Conservation (phyloP, 768 basidiomycete species). For the Suillus sp. region DNA sequence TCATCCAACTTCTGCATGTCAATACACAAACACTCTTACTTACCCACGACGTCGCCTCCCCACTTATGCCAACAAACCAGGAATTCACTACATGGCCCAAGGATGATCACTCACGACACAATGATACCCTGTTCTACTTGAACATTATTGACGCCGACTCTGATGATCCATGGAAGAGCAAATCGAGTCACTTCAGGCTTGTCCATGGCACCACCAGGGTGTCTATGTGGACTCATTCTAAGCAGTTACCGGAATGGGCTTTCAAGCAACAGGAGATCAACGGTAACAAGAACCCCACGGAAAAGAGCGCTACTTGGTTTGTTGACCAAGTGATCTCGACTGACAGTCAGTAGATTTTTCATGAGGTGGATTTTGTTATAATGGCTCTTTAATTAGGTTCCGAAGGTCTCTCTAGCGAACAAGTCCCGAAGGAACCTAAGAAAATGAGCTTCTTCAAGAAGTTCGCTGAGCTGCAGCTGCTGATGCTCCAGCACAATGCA, state of each 20-base stretch:
- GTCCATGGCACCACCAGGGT: constrained; percentile 90
- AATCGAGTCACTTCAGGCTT: constrained; percentile 90
- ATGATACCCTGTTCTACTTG: constrained; percentile 89
- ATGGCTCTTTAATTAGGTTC: constrained; percentile 40
- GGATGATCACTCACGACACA: constrained; percentile 74
- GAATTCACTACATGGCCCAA: constrained; percentile 94
- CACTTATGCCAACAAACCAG: constrained; percentile 96
- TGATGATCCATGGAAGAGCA: constrained; percentile 89
- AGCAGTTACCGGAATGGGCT: constrained; percentile 92
- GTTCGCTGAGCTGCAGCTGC: constrained; percentile 87
- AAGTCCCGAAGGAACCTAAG: constrained; percentile 71
- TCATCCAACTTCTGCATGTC: constrained; percentile 87
- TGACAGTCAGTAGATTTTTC: constrained; percentile 54
- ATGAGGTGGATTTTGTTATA: neutral
- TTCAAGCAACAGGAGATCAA: constrained; percentile 98
- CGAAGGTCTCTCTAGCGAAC: constrained; percentile 50
- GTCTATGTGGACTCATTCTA: constrained; percentile 88
- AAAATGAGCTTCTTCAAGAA: constrained; percentile 92
- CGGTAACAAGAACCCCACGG: constrained; percentile 88
- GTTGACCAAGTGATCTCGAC: constrained; percentile 79
- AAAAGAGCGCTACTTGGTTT: constrained; percentile 86
- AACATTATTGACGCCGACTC: constrained; percentile 71
- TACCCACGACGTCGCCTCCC: constrained; percentile 97
- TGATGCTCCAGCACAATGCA: constrained; percentile 99
- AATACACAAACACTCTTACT: constrained; percentile 81